Percentiles rank a stretch among this genome's conserved stretches.
Evolutionary conservation across 1,284 basidiomycete species (phyloP).

Genomic region (Kalmanozyma brasiliensis): DNA sequence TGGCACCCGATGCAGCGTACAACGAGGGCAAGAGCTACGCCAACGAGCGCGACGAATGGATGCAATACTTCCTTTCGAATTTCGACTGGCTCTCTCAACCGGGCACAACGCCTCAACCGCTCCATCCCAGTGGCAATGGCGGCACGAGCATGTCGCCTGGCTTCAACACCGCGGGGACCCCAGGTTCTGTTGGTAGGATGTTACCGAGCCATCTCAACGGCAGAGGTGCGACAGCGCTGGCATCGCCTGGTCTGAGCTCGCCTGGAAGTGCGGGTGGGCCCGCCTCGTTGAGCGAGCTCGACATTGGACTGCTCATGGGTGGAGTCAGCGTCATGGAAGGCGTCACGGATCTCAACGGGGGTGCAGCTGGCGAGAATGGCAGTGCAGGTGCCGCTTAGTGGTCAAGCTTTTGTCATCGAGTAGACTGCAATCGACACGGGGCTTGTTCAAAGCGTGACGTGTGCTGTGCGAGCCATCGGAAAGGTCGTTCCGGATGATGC

Average conservation of each 20-base stretch:
- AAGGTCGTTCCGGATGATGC: too few relatives aligned
- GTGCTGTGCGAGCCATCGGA: too few relatives aligned
- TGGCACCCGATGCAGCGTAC: constrained; percentile 1
- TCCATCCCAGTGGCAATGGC: constrained; percentile 5
- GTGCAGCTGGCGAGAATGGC: not conserved
- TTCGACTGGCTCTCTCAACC: constrained; percentile 46
- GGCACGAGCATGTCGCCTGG: constrained; percentile 7
- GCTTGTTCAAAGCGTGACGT: too few relatives aligned
- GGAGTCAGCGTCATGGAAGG: constrained; percentile 45
- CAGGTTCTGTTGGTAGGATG: constrained; percentile 3
- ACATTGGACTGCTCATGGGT: constrained; percentile 45
- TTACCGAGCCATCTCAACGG: constrained; percentile 1
- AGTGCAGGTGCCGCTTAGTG: constrained; percentile 1
- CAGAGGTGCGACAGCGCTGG: constrained; percentile 2
- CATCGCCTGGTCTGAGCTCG: constrained; percentile 32
- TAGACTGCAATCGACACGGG: too few relatives aligned
- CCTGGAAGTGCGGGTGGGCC: constrained; percentile 29
- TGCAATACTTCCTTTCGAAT: constrained; percentile 47
- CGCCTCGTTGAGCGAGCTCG: constrained; percentile 40
- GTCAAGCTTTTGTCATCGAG: too few relatives aligned
- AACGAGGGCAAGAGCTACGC: constrained; percentile 19
- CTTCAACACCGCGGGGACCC: not conserved
- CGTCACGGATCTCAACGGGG: constrained; percentile 12
- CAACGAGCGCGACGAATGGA: constrained; percentile 47
- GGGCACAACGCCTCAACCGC: constrained; percentile 13